A percentile compares a stretch with the other conserved stretches of the same genome.
These are phyloP conservation scores for Beauveria caledonica DNA, from an alignment of 2,329 filamentous ascomycete species.

Conservation along the genomic window DNA sequence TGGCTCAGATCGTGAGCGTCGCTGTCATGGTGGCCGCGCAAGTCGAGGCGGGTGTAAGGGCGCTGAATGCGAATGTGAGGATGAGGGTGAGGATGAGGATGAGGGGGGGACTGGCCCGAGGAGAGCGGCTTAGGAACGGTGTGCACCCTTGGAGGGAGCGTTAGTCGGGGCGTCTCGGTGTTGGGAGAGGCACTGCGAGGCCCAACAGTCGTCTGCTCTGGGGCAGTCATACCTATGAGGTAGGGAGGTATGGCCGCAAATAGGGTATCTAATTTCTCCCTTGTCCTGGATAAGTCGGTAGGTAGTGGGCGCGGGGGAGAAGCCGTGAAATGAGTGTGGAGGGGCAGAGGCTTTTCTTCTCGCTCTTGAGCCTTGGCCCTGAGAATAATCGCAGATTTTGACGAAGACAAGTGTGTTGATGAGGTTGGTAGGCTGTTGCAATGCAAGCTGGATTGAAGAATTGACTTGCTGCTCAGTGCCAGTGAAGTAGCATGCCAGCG, in stretches of 20 bases:
- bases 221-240: not conserved
- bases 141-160: conserved; percentile 7
- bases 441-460: not conserved
- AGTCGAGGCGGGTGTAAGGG: conserved; percentile 7
- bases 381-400: not conserved
- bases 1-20: conserved; percentile 2
- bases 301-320: not conserved
- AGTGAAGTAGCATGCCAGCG: not conserved
- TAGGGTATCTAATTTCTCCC: not conserved
- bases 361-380: not conserved
- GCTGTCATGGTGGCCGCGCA: conserved; percentile 8
- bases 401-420: not conserved
- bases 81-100: not conserved
- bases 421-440: not conserved
- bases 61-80: conserved; percentile 12
- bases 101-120: conserved; percentile 9
- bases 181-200: not conserved
- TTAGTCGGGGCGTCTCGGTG: not conserved
- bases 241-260: not conserved
- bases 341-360: not conserved
- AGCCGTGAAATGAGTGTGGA: not conserved
- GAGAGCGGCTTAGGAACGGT: conserved; percentile 9
- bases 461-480: not conserved
- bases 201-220: not conserved
- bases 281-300: not conserved